Percentiles rank a stretch among this genome's conserved stretches.
phyloP scores from a whole-genome alignment of 768 basidiomycete genomes.

The Exsudoporus frostii region DNA sequence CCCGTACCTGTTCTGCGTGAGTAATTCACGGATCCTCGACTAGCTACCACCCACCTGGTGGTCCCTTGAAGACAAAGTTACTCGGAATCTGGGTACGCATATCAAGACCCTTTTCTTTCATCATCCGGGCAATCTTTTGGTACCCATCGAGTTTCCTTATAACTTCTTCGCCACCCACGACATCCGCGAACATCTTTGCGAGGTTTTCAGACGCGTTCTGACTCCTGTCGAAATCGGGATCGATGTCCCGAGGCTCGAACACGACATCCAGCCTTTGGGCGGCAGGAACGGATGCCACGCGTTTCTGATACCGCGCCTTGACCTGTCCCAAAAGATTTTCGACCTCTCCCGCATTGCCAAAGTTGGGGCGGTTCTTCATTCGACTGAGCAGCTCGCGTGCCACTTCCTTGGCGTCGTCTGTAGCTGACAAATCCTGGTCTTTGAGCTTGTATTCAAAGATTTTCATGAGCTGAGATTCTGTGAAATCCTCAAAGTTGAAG shows the following conservation, averaged over 20 bases:
- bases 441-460: slow-evolving; percentile 58
- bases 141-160: slow-evolving; percentile 46
- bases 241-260: slow-evolving; percentile 55
- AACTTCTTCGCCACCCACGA: slow-evolving; percentile 59
- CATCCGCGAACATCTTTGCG: slow-evolving; percentile 55
- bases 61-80: slow-evolving; percentile 70
- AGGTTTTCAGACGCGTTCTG: slow-evolving; percentile 51
- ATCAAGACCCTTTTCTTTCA: slow-evolving; percentile 43
- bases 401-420: slow-evolving; percentile 52
- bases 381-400: slow-evolving; percentile 47
- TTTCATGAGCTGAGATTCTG: slow-evolving; percentile 46
- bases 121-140: slow-evolving; percentile 47
- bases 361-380: slow-evolving; percentile 49
- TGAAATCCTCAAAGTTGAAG: slow-evolving; percentile 66
- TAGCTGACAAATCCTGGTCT: slow-evolving; percentile 55
- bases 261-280: slow-evolving; percentile 24
- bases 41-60: slow-evolving; percentile 47
- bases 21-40: not conserved
- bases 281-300: slow-evolving; percentile 31
- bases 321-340: slow-evolving; percentile 58
- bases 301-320: slow-evolving; percentile 46
- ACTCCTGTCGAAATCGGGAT: slow-evolving; percentile 55
- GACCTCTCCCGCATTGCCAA: slow-evolving; percentile 65
- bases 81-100: slow-evolving; percentile 53
- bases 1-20: slow-evolving; percentile 49